phyloP scores from a whole-genome alignment of 2,329 filamentous ascomycete genomes.

The Verticillium nubilum region DNA sequence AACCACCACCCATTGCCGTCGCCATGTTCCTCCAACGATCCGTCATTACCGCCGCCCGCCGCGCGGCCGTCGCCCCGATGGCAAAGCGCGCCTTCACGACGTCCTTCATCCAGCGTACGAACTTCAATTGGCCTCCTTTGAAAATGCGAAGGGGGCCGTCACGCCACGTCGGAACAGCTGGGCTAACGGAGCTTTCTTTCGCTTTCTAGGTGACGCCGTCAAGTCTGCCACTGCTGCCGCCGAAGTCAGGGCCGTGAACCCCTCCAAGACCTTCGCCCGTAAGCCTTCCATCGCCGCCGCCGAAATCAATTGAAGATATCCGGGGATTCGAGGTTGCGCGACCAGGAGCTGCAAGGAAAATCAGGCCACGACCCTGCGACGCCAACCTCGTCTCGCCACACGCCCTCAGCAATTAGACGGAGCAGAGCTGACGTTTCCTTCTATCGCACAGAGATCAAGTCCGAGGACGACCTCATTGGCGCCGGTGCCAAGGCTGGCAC shows the following conservation, averaged over 20 bases:
- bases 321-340: conserved; percentile 3
- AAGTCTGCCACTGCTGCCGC: conserved; percentile 27
- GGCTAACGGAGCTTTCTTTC: neutral
- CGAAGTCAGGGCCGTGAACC: conserved; percentile 23
- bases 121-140: conserved; percentile 16
- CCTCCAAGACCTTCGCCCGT: conserved; percentile 43
- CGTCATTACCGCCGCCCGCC: conserved; percentile 55
- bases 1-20: conserved; percentile 20
- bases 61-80: conserved; percentile 47
- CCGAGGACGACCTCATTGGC: conserved; percentile 73
- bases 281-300: conserved; percentile 18
- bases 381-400: neutral
- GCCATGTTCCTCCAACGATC: conserved; percentile 62
- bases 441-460: conserved; percentile 66
- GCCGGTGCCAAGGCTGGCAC: conserved; percentile 78
- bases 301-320: conserved; percentile 4
- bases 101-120: conserved; percentile 55
- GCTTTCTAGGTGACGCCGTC: conserved; percentile 28
- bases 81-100: conserved; percentile 55
- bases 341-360: neutral
- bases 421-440: neutral
- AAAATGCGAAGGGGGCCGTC: neutral
- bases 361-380: conserved; percentile 3
- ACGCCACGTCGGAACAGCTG: neutral
- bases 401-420: neutral